phyloP scores from a whole-genome alignment of 225 moss, liverwort and hornwort genomes.

The Bryum argenteum region DNA sequence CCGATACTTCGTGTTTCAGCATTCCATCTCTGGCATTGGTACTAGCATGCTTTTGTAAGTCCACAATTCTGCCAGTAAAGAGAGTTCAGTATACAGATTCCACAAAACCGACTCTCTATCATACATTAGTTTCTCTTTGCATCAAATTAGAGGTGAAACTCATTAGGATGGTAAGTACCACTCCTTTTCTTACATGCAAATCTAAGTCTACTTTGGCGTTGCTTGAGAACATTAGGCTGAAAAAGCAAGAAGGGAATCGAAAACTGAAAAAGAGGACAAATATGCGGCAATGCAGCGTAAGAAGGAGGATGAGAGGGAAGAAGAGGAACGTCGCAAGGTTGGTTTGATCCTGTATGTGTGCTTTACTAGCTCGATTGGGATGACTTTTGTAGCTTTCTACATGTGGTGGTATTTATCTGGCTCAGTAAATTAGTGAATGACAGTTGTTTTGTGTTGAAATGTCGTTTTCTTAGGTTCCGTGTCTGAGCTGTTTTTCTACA shows the following conservation, averaged over 20 bases:
- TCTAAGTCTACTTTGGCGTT: slow-evolving; percentile 19
- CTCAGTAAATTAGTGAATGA: too few species aligned
- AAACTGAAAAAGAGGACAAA: slow-evolving; percentile 73
- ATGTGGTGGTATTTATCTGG: slow-evolving; percentile 6
- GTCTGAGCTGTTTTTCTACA: background rate
- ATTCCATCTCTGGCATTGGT: background rate
- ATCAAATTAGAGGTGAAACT: too few species aligned
- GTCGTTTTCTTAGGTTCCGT: background rate
- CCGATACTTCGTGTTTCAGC: slow-evolving; percentile 8
- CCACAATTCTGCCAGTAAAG: background rate
- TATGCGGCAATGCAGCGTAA: slow-evolving; percentile 41
- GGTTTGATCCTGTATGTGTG: slow-evolving; percentile 11
- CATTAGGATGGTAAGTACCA: background rate
- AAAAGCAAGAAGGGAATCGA: slow-evolving; percentile 69
- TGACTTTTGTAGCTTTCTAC: slow-evolving; percentile 8
- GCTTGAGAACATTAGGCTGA: slow-evolving; percentile 64
- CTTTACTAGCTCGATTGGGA: slow-evolving; percentile 1
- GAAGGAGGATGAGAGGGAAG: slow-evolving; percentile 87
- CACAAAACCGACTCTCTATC: background rate
- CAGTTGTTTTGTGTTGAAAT: background rate
- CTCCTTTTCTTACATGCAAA: background rate
- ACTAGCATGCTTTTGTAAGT: background rate
- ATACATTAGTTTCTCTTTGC: too few species aligned
- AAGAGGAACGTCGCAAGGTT: slow-evolving; percentile 78
- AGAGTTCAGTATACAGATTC: background rate